These are phyloP conservation scores for Canavalia ensiformis DNA, from an alignment of 306 rosid species.

Conservation along the genomic window DNA sequence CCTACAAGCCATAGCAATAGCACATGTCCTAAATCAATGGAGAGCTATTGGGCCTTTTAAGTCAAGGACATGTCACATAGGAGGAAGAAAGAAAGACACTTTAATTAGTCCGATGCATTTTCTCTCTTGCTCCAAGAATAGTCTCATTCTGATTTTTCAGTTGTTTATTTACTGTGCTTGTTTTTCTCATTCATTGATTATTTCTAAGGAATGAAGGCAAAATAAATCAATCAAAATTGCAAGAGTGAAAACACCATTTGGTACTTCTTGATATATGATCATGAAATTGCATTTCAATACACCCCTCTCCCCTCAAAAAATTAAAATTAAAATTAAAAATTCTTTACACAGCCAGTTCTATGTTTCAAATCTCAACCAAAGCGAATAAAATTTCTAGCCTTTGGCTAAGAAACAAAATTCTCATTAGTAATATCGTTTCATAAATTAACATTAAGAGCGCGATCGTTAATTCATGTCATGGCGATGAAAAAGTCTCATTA, in stretches of 20 bases:
- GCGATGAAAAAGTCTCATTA: too few species aligned
- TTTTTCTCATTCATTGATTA: neutral
- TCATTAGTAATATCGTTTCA: neutral
- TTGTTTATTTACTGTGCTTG: neutral
- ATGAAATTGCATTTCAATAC: neutral
- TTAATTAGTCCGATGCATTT: neutral
- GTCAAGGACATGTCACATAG: neutral
- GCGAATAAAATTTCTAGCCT: neutral
- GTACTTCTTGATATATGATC: neutral
- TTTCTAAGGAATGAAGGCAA: conserved; percentile 10
- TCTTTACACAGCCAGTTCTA: neutral
- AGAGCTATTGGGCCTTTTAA: neutral
- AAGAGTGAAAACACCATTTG: neutral
- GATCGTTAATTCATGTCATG: neutral
- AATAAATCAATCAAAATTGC: conserved; percentile 17
- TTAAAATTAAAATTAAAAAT: too few species aligned
- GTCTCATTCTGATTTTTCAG: conserved; percentile 13
- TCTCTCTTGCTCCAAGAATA: conserved; percentile 37
- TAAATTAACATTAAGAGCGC: neutral
- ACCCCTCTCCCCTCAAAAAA: neutral
- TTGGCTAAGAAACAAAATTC: neutral
- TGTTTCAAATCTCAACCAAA: neutral
- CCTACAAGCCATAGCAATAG: neutral
- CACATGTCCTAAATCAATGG: neutral
- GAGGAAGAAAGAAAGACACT: too few species aligned